Evolutionary conservation across 306 rosid species (phyloP).

Genomic region (Fragaria nilgerrensis): DNA sequence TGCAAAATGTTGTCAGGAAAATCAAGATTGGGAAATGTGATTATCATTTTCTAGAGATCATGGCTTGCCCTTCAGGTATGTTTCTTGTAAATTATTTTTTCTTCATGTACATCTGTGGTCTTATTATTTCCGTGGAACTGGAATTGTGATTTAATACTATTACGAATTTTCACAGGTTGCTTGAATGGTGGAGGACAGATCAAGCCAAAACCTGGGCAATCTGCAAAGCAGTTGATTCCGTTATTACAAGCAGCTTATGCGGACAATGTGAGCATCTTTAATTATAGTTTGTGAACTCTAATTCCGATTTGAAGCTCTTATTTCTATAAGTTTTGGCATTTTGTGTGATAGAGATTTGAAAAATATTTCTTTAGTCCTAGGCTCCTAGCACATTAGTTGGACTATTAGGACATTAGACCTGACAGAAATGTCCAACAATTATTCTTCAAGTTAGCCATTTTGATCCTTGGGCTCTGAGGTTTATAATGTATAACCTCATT

Average conservation of each 20-base stretch:
- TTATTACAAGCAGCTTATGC: slow-evolving; percentile 60
- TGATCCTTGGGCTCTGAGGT: background rate
- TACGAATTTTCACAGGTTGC: slow-evolving; percentile 56
- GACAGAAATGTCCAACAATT: background rate
- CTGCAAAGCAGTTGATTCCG: slow-evolving; percentile 67
- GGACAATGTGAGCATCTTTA: slow-evolving; percentile 61
- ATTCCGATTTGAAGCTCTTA: background rate
- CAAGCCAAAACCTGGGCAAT: slow-evolving; percentile 75
- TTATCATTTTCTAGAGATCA: slow-evolving; percentile 85
- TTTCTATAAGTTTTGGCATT: background rate
- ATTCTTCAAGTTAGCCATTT: background rate
- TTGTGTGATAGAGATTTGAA: background rate
- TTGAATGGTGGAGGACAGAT: slow-evolving; percentile 98
- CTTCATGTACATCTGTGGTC: background rate
- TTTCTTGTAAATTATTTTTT: slow-evolving; percentile 1
- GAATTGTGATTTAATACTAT: background rate
- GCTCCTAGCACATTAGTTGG: background rate
- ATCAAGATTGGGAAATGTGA: slow-evolving; percentile 75
- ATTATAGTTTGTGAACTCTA: slow-evolving; percentile 1
- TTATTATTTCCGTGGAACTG: background rate
- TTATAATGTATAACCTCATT: background rate
- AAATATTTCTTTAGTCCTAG: background rate
- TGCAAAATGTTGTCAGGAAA: slow-evolving; percentile 78
- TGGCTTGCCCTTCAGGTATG: slow-evolving; percentile 98
- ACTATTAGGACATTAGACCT: background rate